Conservation (phyloP, 2,329 filamentous ascomycete genomes). For the Claviceps sp. region DNA sequence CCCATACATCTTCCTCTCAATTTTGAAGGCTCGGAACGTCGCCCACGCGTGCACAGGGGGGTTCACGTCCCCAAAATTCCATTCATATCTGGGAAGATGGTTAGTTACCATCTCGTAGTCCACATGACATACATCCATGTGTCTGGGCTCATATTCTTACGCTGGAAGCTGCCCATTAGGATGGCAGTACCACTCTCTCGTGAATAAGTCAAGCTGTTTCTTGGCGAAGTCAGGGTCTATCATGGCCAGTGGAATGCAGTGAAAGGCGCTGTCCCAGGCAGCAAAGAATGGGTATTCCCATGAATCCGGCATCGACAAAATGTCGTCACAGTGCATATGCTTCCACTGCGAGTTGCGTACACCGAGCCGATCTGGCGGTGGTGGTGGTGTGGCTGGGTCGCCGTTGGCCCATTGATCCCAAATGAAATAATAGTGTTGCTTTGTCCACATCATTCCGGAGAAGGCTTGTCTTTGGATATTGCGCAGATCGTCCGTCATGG, state of each 20-base stretch:
- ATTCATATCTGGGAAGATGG: conserved; percentile 51
- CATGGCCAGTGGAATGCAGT: conserved; percentile 92
- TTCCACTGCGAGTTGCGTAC: conserved; percentile 86
- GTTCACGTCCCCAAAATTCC: conserved; percentile 97
- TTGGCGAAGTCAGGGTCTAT: conserved; percentile 96
- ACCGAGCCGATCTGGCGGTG: conserved; percentile 63
- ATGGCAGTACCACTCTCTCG: conserved; percentile 97
- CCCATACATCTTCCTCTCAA: conserved; percentile 93
- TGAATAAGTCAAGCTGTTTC: conserved; percentile 93
- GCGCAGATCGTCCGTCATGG: conserved; percentile 83
- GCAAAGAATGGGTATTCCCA: conserved; percentile 99
- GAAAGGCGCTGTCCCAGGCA: conserved; percentile 94
- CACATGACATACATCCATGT: neutral
- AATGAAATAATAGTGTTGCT: conserved; percentile 92
- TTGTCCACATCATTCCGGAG: conserved; percentile 96
- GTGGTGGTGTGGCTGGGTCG: conserved; percentile 76
- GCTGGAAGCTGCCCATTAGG: conserved; percentile 90
- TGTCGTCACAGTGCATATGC: conserved; percentile 88
- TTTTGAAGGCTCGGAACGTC: conserved; percentile 92
- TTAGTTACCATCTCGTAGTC: conserved; percentile 5
- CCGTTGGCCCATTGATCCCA: conserved; percentile 98
- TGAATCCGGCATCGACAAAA: conserved; percentile 93
- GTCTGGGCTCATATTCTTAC: conserved; percentile 29
- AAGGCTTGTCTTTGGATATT: conserved; percentile 94
- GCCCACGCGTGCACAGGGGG: conserved; percentile 95